Conservation (phyloP, 371 early-diverging fungal genomes). For the Rhizopus microsporus region DNA sequence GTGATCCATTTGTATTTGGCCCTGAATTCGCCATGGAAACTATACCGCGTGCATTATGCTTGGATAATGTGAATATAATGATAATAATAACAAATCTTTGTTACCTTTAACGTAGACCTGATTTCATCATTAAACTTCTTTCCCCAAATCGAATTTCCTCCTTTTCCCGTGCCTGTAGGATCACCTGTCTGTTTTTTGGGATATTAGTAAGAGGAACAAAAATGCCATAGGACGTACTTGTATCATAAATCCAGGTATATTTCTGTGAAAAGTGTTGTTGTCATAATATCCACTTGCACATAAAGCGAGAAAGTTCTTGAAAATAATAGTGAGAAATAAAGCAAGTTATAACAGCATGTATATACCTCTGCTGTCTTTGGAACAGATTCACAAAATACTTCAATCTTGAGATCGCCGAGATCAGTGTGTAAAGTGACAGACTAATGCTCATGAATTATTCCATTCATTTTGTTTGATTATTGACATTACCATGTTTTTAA, state of each 20-base stretch:
- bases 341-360: neutral
- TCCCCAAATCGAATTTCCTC: constrained; percentile 89
- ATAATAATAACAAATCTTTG: neutral
- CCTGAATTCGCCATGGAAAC: constrained; percentile 95
- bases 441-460: constrained; percentile 22
- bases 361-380: constrained; percentile 83
- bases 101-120: constrained; percentile 76
- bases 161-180: constrained; percentile 87
- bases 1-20: constrained; percentile 88
- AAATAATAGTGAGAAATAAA: neutral
- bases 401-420: constrained; percentile 90
- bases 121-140: constrained; percentile 89
- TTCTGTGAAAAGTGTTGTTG: constrained; percentile 81
- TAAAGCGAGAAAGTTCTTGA: constrained; percentile 91
- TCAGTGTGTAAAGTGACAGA: constrained; percentile 88
- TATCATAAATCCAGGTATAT: constrained; percentile 90
- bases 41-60: constrained; percentile 86
- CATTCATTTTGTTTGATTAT: no score
- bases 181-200: constrained; percentile 73
- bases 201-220: neutral
- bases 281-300: constrained; percentile 94
- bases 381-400: constrained; percentile 79
- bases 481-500: no score
- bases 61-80: constrained; percentile 1
- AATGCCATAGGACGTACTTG: constrained; percentile 54